These are phyloP conservation scores for Capsicum chinense DNA, from an alignment of 257 asterid genomes.

Conservation along the genomic window DNA sequence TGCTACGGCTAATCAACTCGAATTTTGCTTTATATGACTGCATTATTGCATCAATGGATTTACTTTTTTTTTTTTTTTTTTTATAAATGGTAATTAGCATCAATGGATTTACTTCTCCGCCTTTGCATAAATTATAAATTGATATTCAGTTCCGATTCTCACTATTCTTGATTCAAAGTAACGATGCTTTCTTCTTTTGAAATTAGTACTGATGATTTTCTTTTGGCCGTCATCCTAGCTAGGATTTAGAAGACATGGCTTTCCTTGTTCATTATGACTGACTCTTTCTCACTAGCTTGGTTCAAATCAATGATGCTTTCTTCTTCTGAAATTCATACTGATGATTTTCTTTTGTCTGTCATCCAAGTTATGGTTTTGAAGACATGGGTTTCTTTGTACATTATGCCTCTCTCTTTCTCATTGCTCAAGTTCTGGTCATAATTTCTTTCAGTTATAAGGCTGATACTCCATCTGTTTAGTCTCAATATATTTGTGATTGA, in stretches of 20 bases:
- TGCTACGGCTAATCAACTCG: neutral
- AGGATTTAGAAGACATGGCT: neutral
- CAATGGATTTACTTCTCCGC: neutral
- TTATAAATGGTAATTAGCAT: neutral
- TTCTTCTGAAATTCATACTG: neutral
- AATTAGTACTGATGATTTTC: neutral
- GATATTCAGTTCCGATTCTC: neutral
- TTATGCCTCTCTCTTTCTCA: neutral
- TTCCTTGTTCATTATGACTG: neutral
- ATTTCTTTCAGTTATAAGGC: neutral
- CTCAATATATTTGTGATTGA: conserved; percentile 21
- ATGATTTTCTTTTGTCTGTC: neutral
- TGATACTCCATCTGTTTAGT: neutral
- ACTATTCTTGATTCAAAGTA: neutral
- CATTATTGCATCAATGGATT: neutral
- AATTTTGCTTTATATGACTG: neutral
- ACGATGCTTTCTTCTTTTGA: neutral
- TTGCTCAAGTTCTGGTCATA: neutral
- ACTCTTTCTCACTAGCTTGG: neutral
- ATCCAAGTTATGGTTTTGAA: neutral
- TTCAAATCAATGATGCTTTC: too few species aligned
- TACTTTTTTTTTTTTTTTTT: neutral
- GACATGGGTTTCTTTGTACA: neutral
- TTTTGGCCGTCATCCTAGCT: neutral
- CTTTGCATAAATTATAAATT: neutral